Base-by-base conservation (phyloP, 2,329 filamentous ascomycete genomes). In the Xylaria hypoxylon region DNA sequence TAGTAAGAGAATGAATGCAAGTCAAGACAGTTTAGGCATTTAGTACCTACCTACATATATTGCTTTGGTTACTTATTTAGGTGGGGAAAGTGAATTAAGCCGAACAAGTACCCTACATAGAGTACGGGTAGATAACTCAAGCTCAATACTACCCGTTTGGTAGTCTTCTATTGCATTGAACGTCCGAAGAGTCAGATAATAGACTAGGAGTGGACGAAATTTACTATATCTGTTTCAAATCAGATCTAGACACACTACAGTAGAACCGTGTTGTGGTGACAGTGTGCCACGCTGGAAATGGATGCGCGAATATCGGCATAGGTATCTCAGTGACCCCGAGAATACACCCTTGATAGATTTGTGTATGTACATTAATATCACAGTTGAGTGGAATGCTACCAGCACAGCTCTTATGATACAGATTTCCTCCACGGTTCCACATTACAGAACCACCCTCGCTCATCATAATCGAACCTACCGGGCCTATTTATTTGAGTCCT, bases 401-500 rank as follows among this genome's bases (percentile, higher is more conserved):
- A 52, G 50, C 51, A 55, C 58, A 48, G 8, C 42, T 59, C 22
- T 51, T 63, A 65, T 69, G 24, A 59, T 65, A 69, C 64, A 67
- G 15, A 47, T 50, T 44, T 56, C 28, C 31, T 35, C 22, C 24
- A 28, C 5, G 19, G n/a, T 19, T 17, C 19, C 31, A 22, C 17
- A 13, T 40, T 40, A 15, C n/a, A 42, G n/a, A 11, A 59, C 19
- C 58, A 28, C 28, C 31, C 24, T 48, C 45, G 38, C 35, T 42
- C 44, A 26, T 24, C 44, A 47, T 45, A 13, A 3, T 28, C 42
- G 17, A 31, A 33, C 6, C 4, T 2, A 6, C 28, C 10, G 5
- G 28, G 52, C n/a, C 45, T 73, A 64, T 52, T 68, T 70, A 55
- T 76, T 79, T 81, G 85, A 88, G 63, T 88, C 86, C 75, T 90